Base-by-base conservation (phyloP, 2,329 filamentous ascomycete species). In the Colletotrichum godetiae region DNA sequence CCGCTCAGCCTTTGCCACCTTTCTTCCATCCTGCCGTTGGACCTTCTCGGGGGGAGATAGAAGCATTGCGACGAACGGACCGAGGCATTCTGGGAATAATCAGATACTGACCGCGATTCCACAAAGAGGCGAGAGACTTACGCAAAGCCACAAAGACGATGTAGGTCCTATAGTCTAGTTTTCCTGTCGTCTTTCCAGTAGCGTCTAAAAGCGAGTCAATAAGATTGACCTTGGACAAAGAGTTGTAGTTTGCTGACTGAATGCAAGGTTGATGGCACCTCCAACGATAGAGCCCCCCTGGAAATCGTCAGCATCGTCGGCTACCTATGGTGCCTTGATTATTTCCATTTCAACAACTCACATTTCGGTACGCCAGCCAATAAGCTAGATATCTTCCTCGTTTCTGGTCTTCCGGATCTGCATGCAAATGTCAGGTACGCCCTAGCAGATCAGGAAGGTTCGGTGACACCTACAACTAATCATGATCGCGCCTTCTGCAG, bases 401-500 rank as follows among this genome's bases (percentile, higher is more conserved):
- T 2, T 68, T 68, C 24, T 68, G 42, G 22, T 68, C 65, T 42
- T 68, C 65, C 1, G 65, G 67, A n/a, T 64, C 61, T 69, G 12
- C 3, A 37, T 35, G 2, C 5, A 15, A 12, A n/a, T 15, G 46
- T 56, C 7, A 56, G 33, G 19, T 22, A 27, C 1, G 33, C 4
- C 0, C 2, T 5, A 42, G n/a, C 1, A 7, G 5, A 7, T 2
- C 4, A 42, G 0, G 6, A 11, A 24, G 22, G 53, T 10, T 15
- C 24, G 27, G 7, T 11, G 24, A 49, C 2, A 56, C 53, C 13
- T 13, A 56, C 53, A 79, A 37, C 75, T 78, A 4, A 79, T 55
- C 75, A 79, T 78, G 49, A 78, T 78, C 3, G 78, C 77, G 3
- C 78, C 78, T 57, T 80, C 78, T 1, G 76, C 77, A 0, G 76